These are phyloP conservation scores for Gossypium davidsonii DNA, from an alignment of 441 rosid species.

Conservation along the genomic window DNA sequence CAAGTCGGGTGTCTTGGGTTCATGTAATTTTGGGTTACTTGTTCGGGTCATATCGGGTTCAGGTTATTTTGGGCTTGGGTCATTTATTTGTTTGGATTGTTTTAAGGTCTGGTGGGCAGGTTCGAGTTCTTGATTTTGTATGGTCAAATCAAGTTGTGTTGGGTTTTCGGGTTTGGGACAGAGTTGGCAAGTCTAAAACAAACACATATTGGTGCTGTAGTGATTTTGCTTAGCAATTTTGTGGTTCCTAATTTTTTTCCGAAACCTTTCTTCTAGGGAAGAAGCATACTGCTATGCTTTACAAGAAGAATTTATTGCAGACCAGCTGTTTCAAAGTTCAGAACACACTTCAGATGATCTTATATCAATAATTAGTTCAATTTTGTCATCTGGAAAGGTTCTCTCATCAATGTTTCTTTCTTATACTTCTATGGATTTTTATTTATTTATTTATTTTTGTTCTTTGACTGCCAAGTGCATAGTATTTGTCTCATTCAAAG, in stretches of 20 bases:
- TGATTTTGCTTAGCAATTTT: not conserved
- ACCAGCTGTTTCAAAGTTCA: slow-evolving; percentile 76
- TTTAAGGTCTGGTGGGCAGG: not conserved
- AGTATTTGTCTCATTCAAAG: not conserved
- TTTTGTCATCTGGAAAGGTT: slow-evolving; percentile 70
- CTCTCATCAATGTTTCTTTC: slow-evolving; percentile 15
- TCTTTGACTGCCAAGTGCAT: not conserved
- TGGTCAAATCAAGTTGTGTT: not conserved
- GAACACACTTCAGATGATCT: slow-evolving; percentile 70
- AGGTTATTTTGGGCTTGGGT: not conserved
- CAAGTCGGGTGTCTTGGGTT: not conserved
- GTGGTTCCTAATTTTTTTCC: not conserved
- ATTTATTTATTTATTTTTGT: not conserved
- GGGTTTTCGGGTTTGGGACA: not conserved
- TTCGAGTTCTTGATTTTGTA: not conserved
- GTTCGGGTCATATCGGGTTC: not conserved
- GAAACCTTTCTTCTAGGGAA: slow-evolving; percentile 51
- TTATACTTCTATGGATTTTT: not conserved
- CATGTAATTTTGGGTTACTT: not conserved
- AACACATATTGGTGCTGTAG: not conserved
- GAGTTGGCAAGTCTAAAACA: not conserved
- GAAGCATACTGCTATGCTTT: slow-evolving; percentile 57
- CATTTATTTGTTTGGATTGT: not conserved
- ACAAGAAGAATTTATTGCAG: slow-evolving; percentile 86
- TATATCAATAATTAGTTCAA: slow-evolving; percentile 51